Conservation (phyloP, 1,284 basidiomycete species). For the Acaromyces ingoldii region DNA sequence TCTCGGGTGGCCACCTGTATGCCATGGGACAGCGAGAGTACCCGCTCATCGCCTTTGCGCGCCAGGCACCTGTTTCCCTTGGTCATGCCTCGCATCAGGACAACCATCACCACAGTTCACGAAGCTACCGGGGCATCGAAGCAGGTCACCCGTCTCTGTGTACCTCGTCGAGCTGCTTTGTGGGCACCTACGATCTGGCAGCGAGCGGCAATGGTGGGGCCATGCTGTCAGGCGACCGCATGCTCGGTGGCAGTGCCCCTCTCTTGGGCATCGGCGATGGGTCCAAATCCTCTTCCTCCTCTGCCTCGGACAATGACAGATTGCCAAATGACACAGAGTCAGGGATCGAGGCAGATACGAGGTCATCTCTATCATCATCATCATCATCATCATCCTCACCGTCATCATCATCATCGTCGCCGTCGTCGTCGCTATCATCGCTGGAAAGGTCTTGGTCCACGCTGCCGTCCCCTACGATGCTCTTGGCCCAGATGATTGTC, state of each 20-base stretch:
- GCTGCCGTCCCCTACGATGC: conserved; percentile 1
- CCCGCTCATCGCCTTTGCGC: conserved; percentile 35
- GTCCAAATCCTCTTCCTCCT: too few species aligned
- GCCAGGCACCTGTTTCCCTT: conserved; percentile 15
- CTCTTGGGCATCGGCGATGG: conserved; percentile 8
- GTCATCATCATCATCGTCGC: too few species aligned
- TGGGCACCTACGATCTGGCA: conserved; percentile 24
- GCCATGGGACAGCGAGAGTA: conserved; percentile 36
- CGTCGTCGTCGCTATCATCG: too few species aligned
- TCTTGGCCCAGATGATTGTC: conserved; percentile 24
- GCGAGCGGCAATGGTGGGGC: too few species aligned
- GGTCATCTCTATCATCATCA: background rate
- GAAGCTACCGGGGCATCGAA: too few species aligned
- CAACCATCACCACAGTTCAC: conserved; percentile 8
- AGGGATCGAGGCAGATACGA: background rate
- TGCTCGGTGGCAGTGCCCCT: background rate
- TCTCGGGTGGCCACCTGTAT: conserved; percentile 36
- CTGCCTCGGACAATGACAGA: too few species aligned
- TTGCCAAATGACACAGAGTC: too few species aligned
- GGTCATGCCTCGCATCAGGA: conserved; percentile 17
- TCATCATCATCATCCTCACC: too few species aligned
- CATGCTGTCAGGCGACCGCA: background rate
- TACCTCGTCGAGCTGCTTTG: conserved; percentile 35
- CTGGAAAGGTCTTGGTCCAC: conserved; percentile 1
- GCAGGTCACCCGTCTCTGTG: conserved; percentile 16